Evolutionary conservation across 768 basidiomycete genomes (phyloP).

Genomic region (Rhizopogon roseolus): DNA sequence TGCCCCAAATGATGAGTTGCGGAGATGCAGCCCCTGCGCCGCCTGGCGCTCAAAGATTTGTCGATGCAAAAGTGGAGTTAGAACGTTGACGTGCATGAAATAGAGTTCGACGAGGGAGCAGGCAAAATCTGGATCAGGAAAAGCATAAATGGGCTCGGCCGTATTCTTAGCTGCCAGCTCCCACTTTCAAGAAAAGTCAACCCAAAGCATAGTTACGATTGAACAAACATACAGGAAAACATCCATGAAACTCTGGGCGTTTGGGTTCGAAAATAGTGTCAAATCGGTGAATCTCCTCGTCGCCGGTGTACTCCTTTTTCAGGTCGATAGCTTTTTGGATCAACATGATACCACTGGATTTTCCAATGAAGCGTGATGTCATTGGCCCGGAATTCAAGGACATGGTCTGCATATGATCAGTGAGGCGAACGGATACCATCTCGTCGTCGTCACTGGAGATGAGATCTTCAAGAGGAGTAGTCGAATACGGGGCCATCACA

Average conservation of each 20-base stretch:
- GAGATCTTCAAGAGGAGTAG: conserved; percentile 14
- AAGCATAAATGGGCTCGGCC: conserved; percentile 29
- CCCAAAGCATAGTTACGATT: not conserved
- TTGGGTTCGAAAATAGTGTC: conserved; percentile 2
- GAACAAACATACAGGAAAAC: conserved; percentile 23
- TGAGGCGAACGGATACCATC: conserved; percentile 15
- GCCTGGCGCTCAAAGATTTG: conserved; percentile 57
- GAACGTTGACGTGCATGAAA: conserved; percentile 54
- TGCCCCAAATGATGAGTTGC: conserved; percentile 48
- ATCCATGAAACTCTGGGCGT: conserved; percentile 18
- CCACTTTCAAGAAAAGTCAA: conserved; percentile 18
- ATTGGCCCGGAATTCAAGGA: conserved; percentile 2
- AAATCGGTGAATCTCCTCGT: conserved; percentile 14
- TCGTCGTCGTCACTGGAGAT: conserved; percentile 25
- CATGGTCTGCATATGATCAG: conserved; percentile 20
- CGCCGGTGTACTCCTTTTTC: conserved; percentile 52
- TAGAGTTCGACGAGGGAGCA: conserved; percentile 53
- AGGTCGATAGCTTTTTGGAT: conserved; percentile 48
- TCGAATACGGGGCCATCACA: conserved; percentile 6
- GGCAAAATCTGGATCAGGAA: conserved; percentile 50
- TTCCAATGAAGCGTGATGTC: conserved; percentile 30
- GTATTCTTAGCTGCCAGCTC: conserved; percentile 17
- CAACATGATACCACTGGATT: conserved; percentile 38
- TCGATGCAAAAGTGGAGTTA: conserved; percentile 67
- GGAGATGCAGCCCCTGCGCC: conserved; percentile 42